phyloP scores from a whole-genome alignment of 176 grass and related monocot species.

The Phyllostachys edulis region DNA sequence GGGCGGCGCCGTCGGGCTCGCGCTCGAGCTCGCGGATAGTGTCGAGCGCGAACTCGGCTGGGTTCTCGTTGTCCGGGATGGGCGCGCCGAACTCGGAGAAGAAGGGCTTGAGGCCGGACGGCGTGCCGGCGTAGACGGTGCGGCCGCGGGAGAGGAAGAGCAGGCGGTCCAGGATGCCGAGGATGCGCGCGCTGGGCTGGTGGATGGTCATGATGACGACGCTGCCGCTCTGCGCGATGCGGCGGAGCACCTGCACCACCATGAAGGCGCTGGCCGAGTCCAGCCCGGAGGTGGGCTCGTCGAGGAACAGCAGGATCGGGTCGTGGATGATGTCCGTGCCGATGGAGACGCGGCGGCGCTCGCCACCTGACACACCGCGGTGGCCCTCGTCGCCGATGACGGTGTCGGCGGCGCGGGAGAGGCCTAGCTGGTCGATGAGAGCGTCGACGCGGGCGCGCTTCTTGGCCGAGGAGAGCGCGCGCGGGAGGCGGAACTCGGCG shows the following conservation, averaged over 20 bases:
- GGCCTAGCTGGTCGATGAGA: slow-evolving; percentile 76
- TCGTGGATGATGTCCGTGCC: slow-evolving; percentile 84
- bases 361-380: slow-evolving; percentile 79
- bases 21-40: slow-evolving; percentile 63
- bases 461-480: slow-evolving; percentile 36
- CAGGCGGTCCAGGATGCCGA: slow-evolving; percentile 61
- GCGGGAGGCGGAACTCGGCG: slow-evolving; percentile 77
- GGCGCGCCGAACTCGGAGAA: slow-evolving; percentile 59
- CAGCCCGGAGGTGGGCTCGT: slow-evolving; percentile 84
- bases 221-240: slow-evolving; percentile 74
- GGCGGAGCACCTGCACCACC: slow-evolving; percentile 86
- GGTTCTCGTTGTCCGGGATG: slow-evolving; percentile 86
- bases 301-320: slow-evolving; percentile 82
- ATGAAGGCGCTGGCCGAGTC: slow-evolving; percentile 85
- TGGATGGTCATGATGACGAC: slow-evolving; percentile 89
- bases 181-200: slow-evolving; percentile 77
- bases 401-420: slow-evolving; percentile 61
- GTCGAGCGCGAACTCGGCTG: slow-evolving; percentile 81
- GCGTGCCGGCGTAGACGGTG: slow-evolving; percentile 66
- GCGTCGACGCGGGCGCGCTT: slow-evolving; percentile 64
- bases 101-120: slow-evolving; percentile 46
- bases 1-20: slow-evolving; percentile 18
- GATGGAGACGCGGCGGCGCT: slow-evolving; percentile 73
- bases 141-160: slow-evolving; percentile 66
- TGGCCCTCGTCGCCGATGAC: slow-evolving; percentile 88